phyloP scores from a whole-genome alignment of 768 basidiomycete species.

The Termitomyces sp. region DNA sequence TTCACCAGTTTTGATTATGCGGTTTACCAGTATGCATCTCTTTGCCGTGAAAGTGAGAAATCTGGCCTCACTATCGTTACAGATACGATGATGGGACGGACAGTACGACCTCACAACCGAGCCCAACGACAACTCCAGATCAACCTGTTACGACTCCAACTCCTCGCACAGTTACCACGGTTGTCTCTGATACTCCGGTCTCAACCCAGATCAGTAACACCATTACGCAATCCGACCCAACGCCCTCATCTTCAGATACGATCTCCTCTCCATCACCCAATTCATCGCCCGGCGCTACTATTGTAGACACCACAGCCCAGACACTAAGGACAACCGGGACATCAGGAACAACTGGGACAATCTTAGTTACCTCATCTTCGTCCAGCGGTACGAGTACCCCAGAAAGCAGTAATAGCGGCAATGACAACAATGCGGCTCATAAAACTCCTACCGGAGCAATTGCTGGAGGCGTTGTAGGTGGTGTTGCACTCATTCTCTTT shows the following conservation, averaged over 20 bases:
- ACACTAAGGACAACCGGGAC: neutral
- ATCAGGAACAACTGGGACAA: neutral
- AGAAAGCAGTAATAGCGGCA: neutral
- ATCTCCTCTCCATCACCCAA: neutral
- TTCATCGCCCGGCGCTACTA: neutral
- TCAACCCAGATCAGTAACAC: too few relatives aligned
- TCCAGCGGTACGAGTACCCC: neutral
- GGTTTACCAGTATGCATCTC: constrained; percentile 32
- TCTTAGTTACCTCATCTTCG: neutral
- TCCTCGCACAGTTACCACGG: neutral
- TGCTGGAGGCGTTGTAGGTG: neutral
- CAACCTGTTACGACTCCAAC: neutral
- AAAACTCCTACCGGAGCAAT: neutral
- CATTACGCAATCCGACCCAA: neutral
- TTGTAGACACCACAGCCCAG: neutral
- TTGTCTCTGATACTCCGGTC: neutral
- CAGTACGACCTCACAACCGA: neutral
- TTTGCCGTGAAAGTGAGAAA: neutral
- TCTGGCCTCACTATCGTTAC: neutral
- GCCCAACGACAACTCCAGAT: neutral
- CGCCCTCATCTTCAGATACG: neutral
- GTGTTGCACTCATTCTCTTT: neutral
- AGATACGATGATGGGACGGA: neutral
- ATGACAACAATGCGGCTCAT: too few relatives aligned
- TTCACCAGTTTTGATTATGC: constrained; percentile 40